A percentile compares a stretch with the other conserved stretches of the same genome.
phyloP scores from a whole-genome alignment of 129 eudicot genomes.

The Arctium minus region DNA sequence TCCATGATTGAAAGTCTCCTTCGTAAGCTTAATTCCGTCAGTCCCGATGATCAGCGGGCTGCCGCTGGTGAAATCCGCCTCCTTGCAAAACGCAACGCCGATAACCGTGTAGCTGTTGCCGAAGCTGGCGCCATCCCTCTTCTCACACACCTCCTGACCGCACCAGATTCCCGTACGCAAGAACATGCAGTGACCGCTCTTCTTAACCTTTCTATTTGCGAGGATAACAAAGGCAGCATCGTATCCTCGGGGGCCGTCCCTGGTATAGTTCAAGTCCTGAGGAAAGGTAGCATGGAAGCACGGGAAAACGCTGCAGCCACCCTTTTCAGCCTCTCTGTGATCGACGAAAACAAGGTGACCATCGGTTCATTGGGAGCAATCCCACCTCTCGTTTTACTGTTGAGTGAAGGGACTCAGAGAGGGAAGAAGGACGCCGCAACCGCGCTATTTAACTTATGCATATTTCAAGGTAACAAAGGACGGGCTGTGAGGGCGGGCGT shows the following conservation, averaged over 20 bases:
- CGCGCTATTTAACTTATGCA: conserved; percentile 68
- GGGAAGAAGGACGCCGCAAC: conserved; percentile 89
- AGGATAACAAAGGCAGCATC: conserved; percentile 67
- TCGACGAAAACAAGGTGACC: conserved; percentile 64
- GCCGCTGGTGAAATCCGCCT: conserved; percentile 81
- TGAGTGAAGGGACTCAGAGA: conserved; percentile 63
- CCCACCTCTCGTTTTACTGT: conserved; percentile 54
- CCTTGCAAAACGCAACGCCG: conserved; percentile 75
- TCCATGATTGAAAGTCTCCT: conserved; percentile 57
- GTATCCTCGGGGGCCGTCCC: conserved; percentile 68
- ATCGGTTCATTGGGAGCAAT: conserved; percentile 68
- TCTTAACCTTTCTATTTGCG: conserved; percentile 73
- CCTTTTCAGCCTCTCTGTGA: conserved; percentile 71
- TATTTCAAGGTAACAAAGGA: conserved; percentile 79
- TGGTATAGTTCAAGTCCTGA: conserved; percentile 71
- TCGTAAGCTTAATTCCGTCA: conserved; percentile 42
- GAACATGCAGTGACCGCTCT: conserved; percentile 85
- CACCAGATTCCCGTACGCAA: conserved; percentile 69
- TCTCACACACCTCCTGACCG: conserved; percentile 48
- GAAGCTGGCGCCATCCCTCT: conserved; percentile 79
- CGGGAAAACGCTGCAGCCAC: conserved; percentile 85
- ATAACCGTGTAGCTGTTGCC: conserved; percentile 71
- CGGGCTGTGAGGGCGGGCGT: conserved; percentile 74
- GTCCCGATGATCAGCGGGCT: conserved; percentile 54
- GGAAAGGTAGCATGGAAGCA: conserved; percentile 75